Evolutionary conservation across 371 early-diverging fungal species (phyloP).

Genomic region (Zychaea mexicana): DNA sequence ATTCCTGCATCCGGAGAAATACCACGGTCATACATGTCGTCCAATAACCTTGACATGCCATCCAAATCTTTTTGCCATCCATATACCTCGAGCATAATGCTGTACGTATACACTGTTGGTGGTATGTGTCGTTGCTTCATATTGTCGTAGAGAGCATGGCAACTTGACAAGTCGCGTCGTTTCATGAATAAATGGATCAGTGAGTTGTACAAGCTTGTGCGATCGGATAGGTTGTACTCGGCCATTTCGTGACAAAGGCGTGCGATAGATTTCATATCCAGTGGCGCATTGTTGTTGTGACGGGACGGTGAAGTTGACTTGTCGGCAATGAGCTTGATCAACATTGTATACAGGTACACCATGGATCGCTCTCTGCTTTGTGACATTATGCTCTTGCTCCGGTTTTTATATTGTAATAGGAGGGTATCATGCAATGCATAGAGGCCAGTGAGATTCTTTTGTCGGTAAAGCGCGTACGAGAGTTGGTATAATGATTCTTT

Average conservation of each 20-base stretch:
- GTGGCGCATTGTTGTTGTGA: background rate
- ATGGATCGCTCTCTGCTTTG: constrained; percentile 12
- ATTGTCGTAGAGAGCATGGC: constrained; percentile 8
- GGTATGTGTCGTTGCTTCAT: constrained; percentile 2
- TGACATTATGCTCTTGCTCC: constrained; percentile 3
- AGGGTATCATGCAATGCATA: constrained; percentile 24
- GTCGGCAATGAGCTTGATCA: constrained; percentile 13
- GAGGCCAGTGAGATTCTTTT: constrained; percentile 15
- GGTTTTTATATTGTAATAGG: constrained; percentile 2
- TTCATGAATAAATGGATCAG: constrained; percentile 8
- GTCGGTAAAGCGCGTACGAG: constrained; percentile 11
- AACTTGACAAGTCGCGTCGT: background rate
- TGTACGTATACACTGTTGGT: constrained; percentile 16
- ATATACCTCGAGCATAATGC: constrained; percentile 10
- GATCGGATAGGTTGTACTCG: background rate
- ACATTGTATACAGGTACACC: constrained; percentile 20
- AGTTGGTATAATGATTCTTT: constrained; percentile 22
- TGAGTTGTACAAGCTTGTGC: constrained; percentile 7
- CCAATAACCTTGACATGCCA: constrained; percentile 7
- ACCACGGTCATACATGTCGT: constrained; percentile 17
- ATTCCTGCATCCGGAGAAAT: constrained; percentile 12
- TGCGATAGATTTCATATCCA: constrained; percentile 2
- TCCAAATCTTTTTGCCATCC: constrained; percentile 4
- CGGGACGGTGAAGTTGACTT: no score
- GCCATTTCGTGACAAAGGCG: constrained; percentile 13